These are phyloP conservation scores for Fibroporia radiculosa DNA, from an alignment of 768 basidiomycete genomes.

Conservation along the genomic window DNA sequence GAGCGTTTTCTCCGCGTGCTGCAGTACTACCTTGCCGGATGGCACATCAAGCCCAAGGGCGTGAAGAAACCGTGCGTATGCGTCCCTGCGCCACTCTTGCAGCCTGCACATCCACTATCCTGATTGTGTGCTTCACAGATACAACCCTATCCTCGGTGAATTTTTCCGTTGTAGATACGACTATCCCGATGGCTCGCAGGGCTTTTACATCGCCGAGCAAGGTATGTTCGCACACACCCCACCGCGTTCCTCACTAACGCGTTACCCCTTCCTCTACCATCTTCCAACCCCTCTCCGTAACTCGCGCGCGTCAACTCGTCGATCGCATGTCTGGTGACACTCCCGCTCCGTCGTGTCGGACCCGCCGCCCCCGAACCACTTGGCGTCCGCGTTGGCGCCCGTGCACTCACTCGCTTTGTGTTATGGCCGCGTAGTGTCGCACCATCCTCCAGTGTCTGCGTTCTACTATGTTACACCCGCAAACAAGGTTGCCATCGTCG, in stretches of 20 bases:
- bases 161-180: slow-evolving; percentile 96
- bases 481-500: slow-evolving; percentile 80
- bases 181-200: slow-evolving; percentile 86
- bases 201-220: slow-evolving; percentile 96
- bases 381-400: background rate
- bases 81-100: background rate
- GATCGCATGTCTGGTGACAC: background rate
- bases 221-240: slow-evolving; percentile 33
- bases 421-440: slow-evolving; percentile 55
- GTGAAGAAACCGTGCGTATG: slow-evolving; percentile 93
- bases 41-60: slow-evolving; percentile 99
- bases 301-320: background rate
- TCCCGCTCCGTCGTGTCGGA: no score
- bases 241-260: slow-evolving; percentile 4
- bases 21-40: slow-evolving; percentile 95
- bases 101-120: background rate
- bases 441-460: slow-evolving; percentile 92
- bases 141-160: slow-evolving; percentile 96
- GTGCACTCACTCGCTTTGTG: background rate
- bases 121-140: slow-evolving; percentile 37
- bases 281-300: no score
- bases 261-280: background rate
- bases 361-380: no score
- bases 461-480: slow-evolving; percentile 93
- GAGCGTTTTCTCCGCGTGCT: slow-evolving; percentile 89